Evolutionary conservation across 2,329 filamentous ascomycete species (phyloP).

Genomic region (Fusarium nelsonii): DNA sequence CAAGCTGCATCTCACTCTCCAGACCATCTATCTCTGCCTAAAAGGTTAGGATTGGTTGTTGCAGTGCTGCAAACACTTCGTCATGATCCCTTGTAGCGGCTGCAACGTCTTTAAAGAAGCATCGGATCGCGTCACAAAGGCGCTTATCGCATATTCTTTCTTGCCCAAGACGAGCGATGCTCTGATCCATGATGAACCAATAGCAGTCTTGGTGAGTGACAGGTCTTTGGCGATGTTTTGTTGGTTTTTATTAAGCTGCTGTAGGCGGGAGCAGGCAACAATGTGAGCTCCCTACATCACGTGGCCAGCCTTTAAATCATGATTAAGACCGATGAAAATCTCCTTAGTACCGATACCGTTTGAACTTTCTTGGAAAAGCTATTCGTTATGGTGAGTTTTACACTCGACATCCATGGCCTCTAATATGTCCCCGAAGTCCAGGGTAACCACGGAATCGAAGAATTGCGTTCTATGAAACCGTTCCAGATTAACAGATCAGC

Average conservation of each 20-base stretch:
- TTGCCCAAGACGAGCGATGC: not conserved
- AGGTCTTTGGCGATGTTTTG: not conserved
- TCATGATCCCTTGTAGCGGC: not conserved
- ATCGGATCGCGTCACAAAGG: not conserved
- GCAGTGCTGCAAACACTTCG: not conserved
- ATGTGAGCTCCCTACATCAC: not conserved
- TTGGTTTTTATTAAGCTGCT: not conserved
- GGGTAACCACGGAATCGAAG: no score
- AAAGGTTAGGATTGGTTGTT: not conserved
- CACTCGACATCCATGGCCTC: no score
- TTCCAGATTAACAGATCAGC: no score
- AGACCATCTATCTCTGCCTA: not conserved
- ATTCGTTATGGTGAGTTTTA: no score
- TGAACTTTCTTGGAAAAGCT: no score
- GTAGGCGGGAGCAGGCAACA: not conserved
- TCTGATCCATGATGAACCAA: not conserved
- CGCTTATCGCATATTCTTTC: not conserved
- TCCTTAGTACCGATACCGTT: no score
- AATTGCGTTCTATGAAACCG: no score
- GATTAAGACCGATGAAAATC: not conserved
- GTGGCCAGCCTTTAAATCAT: not conserved
- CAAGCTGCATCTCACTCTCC: no score
- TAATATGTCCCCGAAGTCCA: no score
- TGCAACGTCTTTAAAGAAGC: not conserved
- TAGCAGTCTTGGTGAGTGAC: accelerated